Base-by-base conservation (phyloP, 164 flowering plant species). In the Buxus sempervirens region DNA sequence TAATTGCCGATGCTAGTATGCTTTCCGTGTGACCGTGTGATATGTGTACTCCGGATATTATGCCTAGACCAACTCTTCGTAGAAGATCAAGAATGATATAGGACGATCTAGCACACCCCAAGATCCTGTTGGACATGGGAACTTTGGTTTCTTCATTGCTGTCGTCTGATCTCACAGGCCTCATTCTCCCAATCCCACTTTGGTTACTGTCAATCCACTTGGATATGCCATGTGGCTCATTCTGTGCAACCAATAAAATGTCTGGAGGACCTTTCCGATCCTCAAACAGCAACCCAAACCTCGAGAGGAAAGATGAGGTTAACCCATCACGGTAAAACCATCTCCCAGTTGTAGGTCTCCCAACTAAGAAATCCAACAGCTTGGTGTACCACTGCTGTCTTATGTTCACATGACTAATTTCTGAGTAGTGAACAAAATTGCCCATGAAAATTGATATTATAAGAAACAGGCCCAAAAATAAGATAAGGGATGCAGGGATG, bases 221-320 rank as follows among this genome's bases (percentile, higher is more conserved):
- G 5, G 76, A 78, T n/a, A 73, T 24, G 66, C 64, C 63, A 66
- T 57, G 76, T 15, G 74, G 74, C 41, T 86, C 81, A 71, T 68
- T 73, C 15, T 75, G 79, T 65, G 79, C 74, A 41, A 70, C 70
- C 41, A 70, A 63, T 20, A 82, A 67, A 21, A 75, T 70, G 21
- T 70, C 6, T 14, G 86, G 83, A 66, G 86, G 88, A 54, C 90
- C 90, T 58, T 77, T 81, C 48, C 67, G 71, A 71, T 78, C 71
- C 69, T 84, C 85, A 71, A 83, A 86, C 42, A 86, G 78, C 71
- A 85, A 79, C 16, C 85, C 87, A 56, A 75, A 87, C 55, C 82
- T 72, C 5, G 75, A 54, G 51, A 87, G 76, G 70, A 84, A 82
- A 65, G 81, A 75, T 28, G 80, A 70, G 60, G 85, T 78, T 32